A percentile compares a stretch with the other conserved stretches of the same genome.
These are phyloP conservation scores for Diaporthe ilicicola DNA, from an alignment of 2,329 filamentous ascomycete species.

Conservation along the genomic window DNA sequence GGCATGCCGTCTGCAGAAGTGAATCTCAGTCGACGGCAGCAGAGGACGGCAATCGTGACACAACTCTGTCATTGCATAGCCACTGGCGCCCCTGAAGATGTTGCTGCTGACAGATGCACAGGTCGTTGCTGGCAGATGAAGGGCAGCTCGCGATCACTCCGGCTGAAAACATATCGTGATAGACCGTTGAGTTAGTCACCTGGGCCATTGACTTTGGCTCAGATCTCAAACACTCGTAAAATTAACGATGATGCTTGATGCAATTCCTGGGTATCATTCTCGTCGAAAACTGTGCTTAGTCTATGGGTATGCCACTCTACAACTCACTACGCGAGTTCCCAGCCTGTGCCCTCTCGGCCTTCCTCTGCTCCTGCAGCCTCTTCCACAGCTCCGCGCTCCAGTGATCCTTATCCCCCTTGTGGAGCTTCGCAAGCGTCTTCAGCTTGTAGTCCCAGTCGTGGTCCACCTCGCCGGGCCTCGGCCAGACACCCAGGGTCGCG, in stretches of 20 bases:
- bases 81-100: not conserved
- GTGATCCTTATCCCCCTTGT: constrained; percentile 47
- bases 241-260: not conserved
- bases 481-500: constrained; percentile 66
- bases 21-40: not conserved
- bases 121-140: not conserved
- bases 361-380: constrained; percentile 44
- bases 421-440: constrained; percentile 47
- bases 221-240: not conserved
- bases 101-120: not conserved
- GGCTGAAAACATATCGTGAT: not conserved
- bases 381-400: constrained; percentile 56
- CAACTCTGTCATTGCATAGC: not conserved
- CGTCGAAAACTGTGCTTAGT: not conserved
- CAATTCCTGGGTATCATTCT: constrained; percentile 9
- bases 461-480: constrained; percentile 46
- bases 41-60: not conserved
- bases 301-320: not conserved
- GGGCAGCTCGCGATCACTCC: not conserved
- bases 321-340: constrained; percentile 23
- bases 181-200: not conserved
- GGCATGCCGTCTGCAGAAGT: not conserved
- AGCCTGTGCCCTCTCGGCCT: constrained; percentile 1
- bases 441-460: constrained; percentile 68
- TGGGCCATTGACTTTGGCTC: not conserved